Evolutionary conservation across 257 asterid species (phyloP).

Genomic region (Fraxinus americana): DNA sequence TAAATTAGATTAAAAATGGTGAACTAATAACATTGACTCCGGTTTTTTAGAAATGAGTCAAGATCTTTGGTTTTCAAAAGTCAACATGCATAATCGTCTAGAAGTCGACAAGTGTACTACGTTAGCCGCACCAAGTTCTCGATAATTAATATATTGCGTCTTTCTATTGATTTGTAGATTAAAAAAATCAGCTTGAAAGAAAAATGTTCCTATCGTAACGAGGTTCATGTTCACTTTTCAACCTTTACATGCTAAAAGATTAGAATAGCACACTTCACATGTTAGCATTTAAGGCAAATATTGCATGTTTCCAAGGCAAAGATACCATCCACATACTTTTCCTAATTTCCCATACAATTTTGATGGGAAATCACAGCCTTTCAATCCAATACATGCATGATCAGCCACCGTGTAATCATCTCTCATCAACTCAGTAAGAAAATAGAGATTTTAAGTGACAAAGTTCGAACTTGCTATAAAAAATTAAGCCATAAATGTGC

Average conservation of each 20-base stretch:
- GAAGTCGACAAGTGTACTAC: background rate
- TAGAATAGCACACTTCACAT: slow-evolving; percentile 42
- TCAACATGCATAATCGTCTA: background rate
- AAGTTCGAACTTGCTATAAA: too few species aligned
- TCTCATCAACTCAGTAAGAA: background rate
- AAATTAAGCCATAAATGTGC: too few species aligned
- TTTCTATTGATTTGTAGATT: background rate
- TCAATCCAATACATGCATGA: background rate
- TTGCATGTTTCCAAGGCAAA: slow-evolving; percentile 42
- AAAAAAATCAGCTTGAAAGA: background rate
- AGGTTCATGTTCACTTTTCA: background rate
- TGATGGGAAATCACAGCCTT: background rate
- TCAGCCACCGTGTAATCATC: slow-evolving; percentile 15
- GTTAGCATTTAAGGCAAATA: slow-evolving; percentile 56
- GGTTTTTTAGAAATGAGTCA: too few species aligned
- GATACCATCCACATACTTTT: slow-evolving; percentile 41
- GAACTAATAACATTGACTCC: too few species aligned
- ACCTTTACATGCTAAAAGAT: slow-evolving; percentile 29
- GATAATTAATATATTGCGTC: background rate
- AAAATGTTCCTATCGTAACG: background rate
- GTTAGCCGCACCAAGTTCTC: background rate
- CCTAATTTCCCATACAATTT: background rate
- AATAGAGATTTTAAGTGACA: background rate
- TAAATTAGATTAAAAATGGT: too few species aligned
- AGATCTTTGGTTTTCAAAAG: too few species aligned